A percentile compares a stretch with the other conserved stretches of the same genome.
phyloP scores from a whole-genome alignment of 257 asterid species.

The Buddleja alternifolia region DNA sequence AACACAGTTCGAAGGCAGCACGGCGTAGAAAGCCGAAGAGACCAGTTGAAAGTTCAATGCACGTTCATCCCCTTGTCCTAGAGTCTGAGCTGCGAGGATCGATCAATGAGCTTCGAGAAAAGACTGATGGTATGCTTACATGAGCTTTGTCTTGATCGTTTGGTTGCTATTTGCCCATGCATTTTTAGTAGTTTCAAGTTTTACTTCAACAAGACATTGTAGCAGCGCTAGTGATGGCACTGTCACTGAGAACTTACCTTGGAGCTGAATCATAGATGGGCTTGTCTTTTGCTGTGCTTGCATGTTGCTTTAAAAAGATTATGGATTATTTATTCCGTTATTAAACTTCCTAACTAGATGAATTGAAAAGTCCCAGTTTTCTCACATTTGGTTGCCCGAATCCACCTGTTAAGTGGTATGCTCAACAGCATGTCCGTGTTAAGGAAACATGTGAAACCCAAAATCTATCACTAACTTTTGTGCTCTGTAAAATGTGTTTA shows the following conservation, averaged over 20 bases:
- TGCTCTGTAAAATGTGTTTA: slow-evolving; percentile 10
- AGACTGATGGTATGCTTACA: slow-evolving; percentile 66
- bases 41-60: slow-evolving; percentile 53
- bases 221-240: slow-evolving; percentile 8
- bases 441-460: neutral
- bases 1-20: slow-evolving; percentile 72
- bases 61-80: slow-evolving; percentile 72
- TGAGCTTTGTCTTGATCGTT: slow-evolving; percentile 15
- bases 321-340: slow-evolving; percentile 6
- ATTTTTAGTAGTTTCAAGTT: slow-evolving; percentile 25
- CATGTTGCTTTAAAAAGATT: neutral
- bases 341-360: slow-evolving; percentile 2
- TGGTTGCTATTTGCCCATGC: neutral
- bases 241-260: slow-evolving; percentile 16
- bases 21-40: slow-evolving; percentile 56
- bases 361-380: slow-evolving; percentile 19
- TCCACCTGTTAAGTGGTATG: slow-evolving; percentile 19
- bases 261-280: slow-evolving; percentile 17
- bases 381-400: slow-evolving; percentile 15
- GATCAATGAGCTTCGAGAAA: slow-evolving; percentile 55
- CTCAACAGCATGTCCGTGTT: slow-evolving; percentile 14
- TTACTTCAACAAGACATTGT: slow-evolving; percentile 13
- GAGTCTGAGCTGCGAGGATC: slow-evolving; percentile 64
- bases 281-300: slow-evolving; percentile 17
- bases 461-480: slow-evolving; percentile 16